Conservation (phyloP, 352 stramenopile genomes). For the Pythium graminicola region DNA sequence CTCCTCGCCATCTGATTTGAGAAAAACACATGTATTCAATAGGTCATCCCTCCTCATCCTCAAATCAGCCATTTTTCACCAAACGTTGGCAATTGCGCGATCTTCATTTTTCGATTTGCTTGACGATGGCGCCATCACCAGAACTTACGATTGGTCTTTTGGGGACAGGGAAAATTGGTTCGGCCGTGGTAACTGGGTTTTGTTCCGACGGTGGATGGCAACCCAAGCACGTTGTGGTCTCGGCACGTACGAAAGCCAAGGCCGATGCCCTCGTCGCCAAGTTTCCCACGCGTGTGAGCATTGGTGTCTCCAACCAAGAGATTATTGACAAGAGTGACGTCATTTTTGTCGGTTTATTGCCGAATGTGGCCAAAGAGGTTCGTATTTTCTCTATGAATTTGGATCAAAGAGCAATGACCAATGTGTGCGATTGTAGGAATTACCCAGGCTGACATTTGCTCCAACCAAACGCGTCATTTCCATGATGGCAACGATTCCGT, state of each 20-base stretch:
- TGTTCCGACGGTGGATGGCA: constrained; percentile 74
- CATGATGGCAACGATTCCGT: constrained; percentile 88
- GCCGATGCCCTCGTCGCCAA: constrained; percentile 61
- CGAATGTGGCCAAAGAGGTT: constrained; percentile 51
- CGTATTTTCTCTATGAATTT: no score
- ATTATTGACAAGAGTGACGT: constrained; percentile 80
- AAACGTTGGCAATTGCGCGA: background rate
- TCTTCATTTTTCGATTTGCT: constrained; percentile 4
- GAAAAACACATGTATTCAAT: background rate
- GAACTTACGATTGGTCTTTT: constrained; percentile 69
- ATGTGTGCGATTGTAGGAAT: constrained; percentile 29
- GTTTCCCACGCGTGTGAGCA: constrained; percentile 61
- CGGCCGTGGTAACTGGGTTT: constrained; percentile 73
- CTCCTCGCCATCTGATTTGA: no score
- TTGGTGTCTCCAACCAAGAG: constrained; percentile 66
- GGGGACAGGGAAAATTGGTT: constrained; percentile 84
- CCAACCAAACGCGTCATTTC: constrained; percentile 63
- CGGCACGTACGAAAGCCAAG: constrained; percentile 66
- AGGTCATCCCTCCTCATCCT: constrained; percentile 10
- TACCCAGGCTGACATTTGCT: constrained; percentile 64
- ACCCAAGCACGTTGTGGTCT: constrained; percentile 65
- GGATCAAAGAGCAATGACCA: no score
- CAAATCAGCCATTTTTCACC: no score
- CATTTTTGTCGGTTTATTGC: constrained; percentile 75
- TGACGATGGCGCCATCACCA: constrained; percentile 39